Percentiles rank a stretch among this genome's conserved stretches.
Conservation (phyloP, 179 eudicot genomes). For the Spergularia azorica region DNA sequence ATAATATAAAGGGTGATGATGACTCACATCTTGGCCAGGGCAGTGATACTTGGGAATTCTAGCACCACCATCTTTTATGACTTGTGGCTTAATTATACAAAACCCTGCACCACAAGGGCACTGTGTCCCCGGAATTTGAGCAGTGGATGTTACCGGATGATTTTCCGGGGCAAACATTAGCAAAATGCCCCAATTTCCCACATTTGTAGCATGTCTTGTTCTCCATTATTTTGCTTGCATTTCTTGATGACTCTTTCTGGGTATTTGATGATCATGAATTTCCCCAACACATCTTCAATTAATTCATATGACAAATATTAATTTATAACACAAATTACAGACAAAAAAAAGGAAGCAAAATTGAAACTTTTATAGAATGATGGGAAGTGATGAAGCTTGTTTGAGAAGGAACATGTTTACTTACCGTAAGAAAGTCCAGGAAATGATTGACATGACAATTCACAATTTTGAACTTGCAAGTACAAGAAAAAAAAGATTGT, state of each 20-base stretch:
- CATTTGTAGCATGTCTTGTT: not conserved
- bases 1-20: no score
- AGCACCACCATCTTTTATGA: no score
- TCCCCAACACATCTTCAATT: not conserved
- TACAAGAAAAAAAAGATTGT: no score
- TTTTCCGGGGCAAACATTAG: not conserved
- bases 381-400: no score
- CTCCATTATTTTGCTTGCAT: conserved; percentile 6
- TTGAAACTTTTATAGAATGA: no score
- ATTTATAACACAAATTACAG: no score
- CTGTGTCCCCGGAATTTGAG: not conserved
- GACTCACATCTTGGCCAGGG: conserved; percentile 13
- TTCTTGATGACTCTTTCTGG: not conserved
- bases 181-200: not conserved
- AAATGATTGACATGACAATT: not conserved
- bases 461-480: not conserved
- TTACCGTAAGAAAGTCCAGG: no score
- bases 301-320: no score
- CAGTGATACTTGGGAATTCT: conserved; percentile 11
- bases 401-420: no score
- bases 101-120: conserved; percentile 23
- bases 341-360: no score
- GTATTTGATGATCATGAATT: no score
- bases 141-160: not conserved
- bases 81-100: not conserved